Percentiles rank a stretch among this genome's conserved stretches.
These are phyloP conservation scores for Penicillium antarcticum DNA, from an alignment of 495 filamentous ascomycete species.

Conservation along the genomic window DNA sequence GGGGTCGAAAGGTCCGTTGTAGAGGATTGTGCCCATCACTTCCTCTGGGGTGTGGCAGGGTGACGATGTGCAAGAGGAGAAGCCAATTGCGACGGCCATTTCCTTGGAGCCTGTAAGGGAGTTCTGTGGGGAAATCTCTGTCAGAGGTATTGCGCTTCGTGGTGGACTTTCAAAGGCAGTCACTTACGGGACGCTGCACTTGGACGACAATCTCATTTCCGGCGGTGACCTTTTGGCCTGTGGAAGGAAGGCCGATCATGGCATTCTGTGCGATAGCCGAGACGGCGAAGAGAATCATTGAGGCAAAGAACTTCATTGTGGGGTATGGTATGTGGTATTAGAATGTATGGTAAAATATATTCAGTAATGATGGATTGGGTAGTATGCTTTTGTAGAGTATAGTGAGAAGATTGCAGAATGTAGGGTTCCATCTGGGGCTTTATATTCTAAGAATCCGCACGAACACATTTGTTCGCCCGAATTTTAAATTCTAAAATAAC, in stretches of 20 bases:
- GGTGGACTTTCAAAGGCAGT: neutral
- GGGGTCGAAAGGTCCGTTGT: conserved; percentile 31
- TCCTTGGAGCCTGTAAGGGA: conserved; percentile 27
- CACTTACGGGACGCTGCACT: conserved; percentile 32
- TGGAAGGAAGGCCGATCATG: conserved; percentile 60
- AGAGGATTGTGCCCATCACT: conserved; percentile 26
- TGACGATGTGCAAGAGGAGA: conserved; percentile 20
- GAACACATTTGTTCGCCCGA: neutral
- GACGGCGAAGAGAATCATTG: conserved; percentile 20
- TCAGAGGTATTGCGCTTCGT: no score
- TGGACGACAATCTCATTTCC: conserved; percentile 25
- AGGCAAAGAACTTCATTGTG: conserved; percentile 23
- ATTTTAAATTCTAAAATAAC: neutral
- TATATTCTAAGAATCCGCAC: neutral
- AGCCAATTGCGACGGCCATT: conserved; percentile 32
- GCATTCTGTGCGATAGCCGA: conserved; percentile 63
- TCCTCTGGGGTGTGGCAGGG: conserved; percentile 19
- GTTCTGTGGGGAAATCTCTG: conserved; percentile 14
- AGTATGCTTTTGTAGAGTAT: neutral
- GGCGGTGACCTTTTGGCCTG: conserved; percentile 10
- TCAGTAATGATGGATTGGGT: neutral
- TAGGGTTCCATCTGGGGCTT: neutral
- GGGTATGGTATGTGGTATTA: neutral
- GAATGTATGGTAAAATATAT: neutral
- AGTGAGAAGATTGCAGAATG: neutral